phyloP scores from a whole-genome alignment of 2,329 filamentous ascomycete species.

The Acrodontium crateriforme region DNA sequence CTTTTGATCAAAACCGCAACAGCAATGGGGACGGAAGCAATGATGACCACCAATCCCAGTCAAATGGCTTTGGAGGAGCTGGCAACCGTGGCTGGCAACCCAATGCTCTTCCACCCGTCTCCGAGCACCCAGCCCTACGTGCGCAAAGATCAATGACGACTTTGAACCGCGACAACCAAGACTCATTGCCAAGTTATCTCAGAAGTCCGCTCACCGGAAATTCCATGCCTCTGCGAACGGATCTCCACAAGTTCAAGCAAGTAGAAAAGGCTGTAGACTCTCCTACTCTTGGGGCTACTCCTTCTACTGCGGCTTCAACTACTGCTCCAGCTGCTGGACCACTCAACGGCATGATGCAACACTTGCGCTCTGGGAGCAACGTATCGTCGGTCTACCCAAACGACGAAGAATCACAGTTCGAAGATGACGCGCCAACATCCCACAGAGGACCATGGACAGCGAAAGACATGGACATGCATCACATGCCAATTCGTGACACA shows the following conservation, averaged over 20 bases:
- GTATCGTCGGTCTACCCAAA: slow-evolving; percentile 59
- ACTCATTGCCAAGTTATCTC: slow-evolving; percentile 8
- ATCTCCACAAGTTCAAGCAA: slow-evolving; percentile 9
- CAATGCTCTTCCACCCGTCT: slow-evolving; percentile 19
- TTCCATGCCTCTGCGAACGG: slow-evolving; percentile 8
- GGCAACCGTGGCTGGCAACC: slow-evolving; percentile 13
- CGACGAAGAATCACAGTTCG: slow-evolving; percentile 32
- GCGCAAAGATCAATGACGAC: slow-evolving; percentile 11
- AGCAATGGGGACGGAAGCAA: slow-evolving; percentile 28
- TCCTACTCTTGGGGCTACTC: slow-evolving; percentile 60
- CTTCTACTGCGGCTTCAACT: no score
- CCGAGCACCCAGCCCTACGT: slow-evolving; percentile 22
- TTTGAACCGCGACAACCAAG: slow-evolving; percentile 17
- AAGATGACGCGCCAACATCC: slow-evolving; percentile 13
- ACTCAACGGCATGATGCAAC: slow-evolving; percentile 48
- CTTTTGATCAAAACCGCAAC: slow-evolving; percentile 25
- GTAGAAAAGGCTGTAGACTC: slow-evolving; percentile 45
- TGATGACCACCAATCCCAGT: slow-evolving; percentile 14
- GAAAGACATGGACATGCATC: slow-evolving; percentile 8
- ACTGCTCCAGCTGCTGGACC: no score
- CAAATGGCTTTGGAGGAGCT: slow-evolving; percentile 10
- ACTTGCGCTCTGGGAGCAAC: slow-evolving; percentile 69
- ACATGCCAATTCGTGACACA: slow-evolving; percentile 4
- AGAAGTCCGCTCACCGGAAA: slow-evolving; percentile 6
- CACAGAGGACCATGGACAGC: slow-evolving; percentile 10